Evolutionary conservation across 2,329 filamentous ascomycete genomes (phyloP), one percentile per base, ranked within the genome.

Genomic region (Fusarium sp.): DNA sequence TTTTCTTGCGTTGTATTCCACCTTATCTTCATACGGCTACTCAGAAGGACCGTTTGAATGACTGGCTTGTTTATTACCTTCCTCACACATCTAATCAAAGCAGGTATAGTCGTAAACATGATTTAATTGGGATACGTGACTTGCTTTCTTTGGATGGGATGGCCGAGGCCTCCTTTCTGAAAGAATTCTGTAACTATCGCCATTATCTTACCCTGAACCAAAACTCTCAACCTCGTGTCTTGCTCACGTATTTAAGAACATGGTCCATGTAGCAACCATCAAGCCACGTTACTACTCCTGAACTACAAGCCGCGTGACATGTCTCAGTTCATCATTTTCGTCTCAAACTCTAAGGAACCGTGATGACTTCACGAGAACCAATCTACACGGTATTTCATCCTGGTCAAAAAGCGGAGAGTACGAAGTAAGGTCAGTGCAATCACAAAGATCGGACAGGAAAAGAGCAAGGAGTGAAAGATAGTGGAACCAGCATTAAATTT

Each of bases 321-420:
- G 44, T 32, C 36, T 56, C n/a, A 43, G 26, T 17, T 20, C 6
- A 23, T 28, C 11, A n/a, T n/a, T n/a, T 19, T 17, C 34, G 8
- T 19, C 34, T n/a, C 8, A n/a, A n/a, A n/a, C 34, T 36, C 34
- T 10, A 36, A 7, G 30, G 19, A 28, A 42, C 30, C 49, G 46
- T 60, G 55, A 56, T 62, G 59, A 45, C 43, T 62, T 62, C 26
- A 32, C 34, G 28, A 54, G 34, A 54, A 55, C 28, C 46, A 53
- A 20, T 20, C 14, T 46, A 36, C 7, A n/a, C 17, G 34, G n/a
- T 10, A 9, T 10, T n/a, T 26, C 15, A 62, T 38, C 39, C 36
- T 6, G 30, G 44, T 42, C 32, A 62, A 26, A 45, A 57, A 42
- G 57, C 19, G 50, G 39, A 45, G 50, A 62, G 43, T 23, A n/a